Base-by-base conservation (phyloP, 345 rosid genomes). In the Gynandropsis gynandra region DNA sequence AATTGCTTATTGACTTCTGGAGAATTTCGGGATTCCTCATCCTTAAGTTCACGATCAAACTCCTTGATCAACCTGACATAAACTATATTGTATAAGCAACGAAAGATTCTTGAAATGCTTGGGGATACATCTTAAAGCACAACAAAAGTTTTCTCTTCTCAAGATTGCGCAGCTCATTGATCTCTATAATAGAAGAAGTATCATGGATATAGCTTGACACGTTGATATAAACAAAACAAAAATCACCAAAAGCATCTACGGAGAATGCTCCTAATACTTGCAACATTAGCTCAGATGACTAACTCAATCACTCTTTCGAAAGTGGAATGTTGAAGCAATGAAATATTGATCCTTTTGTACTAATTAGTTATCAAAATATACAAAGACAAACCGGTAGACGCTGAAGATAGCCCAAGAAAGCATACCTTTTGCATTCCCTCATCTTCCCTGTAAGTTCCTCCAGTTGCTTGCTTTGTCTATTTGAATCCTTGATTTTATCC, bases 341-440 rank as follows among this genome's bases (percentile, higher is more conserved):
- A 8, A 38, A 5, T 24, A 24, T 5, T 24, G 2, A 24, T 24
- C 29, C 29, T 24, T n/a, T 24, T 24, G 29, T 24, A 24, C 29
- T 5, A 24, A 24, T 24, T 5, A 24, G 5, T 9, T 0, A 7
- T 38, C 20, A 1, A 9, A 20, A 4, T 9, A 21, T 19, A 19
- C 7, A 24, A 27, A 34, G 0, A 18, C 38, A 11, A 16, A 29
- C 32, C 14, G 10, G 42, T 16, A 9, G 19, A 12, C 18, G 24
- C 15, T 0, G 17, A n/a, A n/a, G 16, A 42, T 19, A 16, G 38
- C 1, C 29, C 53, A 8, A 29, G 14, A 9, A 9, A 42, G 41
- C 42, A 42, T 40, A 83, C 98, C 97, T 74, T 80, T 92, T 92
- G 70, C 99, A 92, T 47, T 87, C 99, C 74, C 95, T 74, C 97